phyloP scores from a whole-genome alignment of 2,329 filamentous ascomycete genomes.

The Plectosphaerella sp. region DNA sequence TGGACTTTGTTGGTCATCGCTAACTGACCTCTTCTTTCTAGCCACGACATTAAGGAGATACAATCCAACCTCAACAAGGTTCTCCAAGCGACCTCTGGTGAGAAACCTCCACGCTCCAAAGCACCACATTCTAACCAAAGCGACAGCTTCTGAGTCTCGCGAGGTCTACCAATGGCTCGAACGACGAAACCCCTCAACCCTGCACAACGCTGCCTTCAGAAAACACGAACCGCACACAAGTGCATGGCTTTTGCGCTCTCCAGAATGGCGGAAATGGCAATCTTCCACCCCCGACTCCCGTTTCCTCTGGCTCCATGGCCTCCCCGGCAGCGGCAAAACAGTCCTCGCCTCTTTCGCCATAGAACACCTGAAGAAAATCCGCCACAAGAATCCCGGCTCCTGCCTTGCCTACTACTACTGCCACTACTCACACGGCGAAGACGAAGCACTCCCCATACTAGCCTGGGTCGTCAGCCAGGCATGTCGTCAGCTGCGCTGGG shows the following conservation, averaged over 20 bases:
- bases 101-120: background rate
- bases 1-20: background rate
- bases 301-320: background rate
- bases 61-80: background rate
- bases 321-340: background rate
- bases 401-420: background rate
- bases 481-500: background rate
- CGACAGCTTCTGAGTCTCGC: background rate
- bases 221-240: slow-evolving; percentile 3
- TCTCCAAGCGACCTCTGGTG: background rate
- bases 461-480: background rate
- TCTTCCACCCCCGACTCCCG: background rate
- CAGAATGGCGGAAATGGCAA: background rate
- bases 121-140: background rate
- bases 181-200: background rate
- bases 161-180: slow-evolving; percentile 1
- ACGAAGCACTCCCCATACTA: background rate
- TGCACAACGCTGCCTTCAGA: slow-evolving; percentile 1
- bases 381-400: background rate
- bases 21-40: background rate
- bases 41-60: background rate
- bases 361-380: background rate
- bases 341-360: background rate
- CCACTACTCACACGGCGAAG: background rate
- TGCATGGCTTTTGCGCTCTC: background rate